A percentile compares a stretch with the other conserved stretches of the same genome.
These are phyloP conservation scores for Suillus hirtellus DNA, from an alignment of 768 basidiomycete genomes.

Conservation along the genomic window DNA sequence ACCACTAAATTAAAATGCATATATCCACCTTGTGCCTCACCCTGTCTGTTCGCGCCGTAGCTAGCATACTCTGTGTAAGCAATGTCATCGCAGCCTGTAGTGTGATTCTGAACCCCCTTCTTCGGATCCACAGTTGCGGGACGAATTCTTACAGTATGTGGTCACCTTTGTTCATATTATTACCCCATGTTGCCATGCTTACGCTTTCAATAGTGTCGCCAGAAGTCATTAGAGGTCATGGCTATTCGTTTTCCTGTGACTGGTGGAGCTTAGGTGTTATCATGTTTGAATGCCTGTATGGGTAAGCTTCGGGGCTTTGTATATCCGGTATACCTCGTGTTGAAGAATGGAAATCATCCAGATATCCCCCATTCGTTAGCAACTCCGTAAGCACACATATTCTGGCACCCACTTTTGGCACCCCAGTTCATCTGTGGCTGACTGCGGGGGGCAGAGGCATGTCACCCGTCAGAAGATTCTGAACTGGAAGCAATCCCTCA, in stretches of 20 bases:
- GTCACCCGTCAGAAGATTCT: conserved; percentile 96
- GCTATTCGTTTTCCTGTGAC: conserved; percentile 93
- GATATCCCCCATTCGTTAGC: conserved; percentile 95
- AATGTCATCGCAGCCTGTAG: conserved; percentile 15
- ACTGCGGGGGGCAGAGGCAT: conserved; percentile 59
- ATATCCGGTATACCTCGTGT: conserved; percentile 27
- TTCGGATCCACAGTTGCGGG: conserved; percentile 60
- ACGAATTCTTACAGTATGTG: conserved; percentile 83
- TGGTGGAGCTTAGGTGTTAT: conserved; percentile 99
- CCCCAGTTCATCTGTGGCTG: conserved; percentile 9
- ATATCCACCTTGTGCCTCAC: conserved; percentile 23
- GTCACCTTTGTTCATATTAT: conserved; percentile 23
- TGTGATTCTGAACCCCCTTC: conserved; percentile 25
- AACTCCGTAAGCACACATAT: conserved; percentile 64
- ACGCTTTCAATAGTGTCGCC: conserved; percentile 68
- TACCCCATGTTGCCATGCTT: conserved; percentile 23
- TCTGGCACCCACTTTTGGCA: conserved; percentile 28
- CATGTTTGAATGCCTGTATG: conserved; percentile 94
- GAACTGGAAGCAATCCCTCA: conserved; percentile 88
- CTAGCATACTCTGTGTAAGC: conserved; percentile 88
- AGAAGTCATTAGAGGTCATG: conserved; percentile 87
- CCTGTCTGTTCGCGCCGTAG: conserved; percentile 39
- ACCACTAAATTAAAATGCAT: conserved; percentile 29
- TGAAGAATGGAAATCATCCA: conserved; percentile 29
- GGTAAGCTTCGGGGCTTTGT: conserved; percentile 50